Evolutionary conservation across 441 rosid species (phyloP).

Genomic region (Eutrema salsugineum): DNA sequence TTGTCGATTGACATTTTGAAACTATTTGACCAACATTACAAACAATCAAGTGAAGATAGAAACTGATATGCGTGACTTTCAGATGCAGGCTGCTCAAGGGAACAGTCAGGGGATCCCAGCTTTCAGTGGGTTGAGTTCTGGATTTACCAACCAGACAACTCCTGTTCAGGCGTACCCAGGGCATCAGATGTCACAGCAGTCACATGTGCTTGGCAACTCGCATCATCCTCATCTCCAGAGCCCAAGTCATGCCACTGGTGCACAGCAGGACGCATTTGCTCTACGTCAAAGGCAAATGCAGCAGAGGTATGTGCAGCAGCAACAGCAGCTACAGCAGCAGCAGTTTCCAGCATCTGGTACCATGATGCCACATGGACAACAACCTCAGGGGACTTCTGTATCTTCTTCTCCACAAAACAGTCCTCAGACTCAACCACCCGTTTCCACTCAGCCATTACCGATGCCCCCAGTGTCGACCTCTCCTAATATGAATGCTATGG

Average conservation of each 20-base stretch:
- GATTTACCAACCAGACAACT: slow-evolving; percentile 71
- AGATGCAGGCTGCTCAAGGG: slow-evolving; percentile 78
- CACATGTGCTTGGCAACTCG: slow-evolving; percentile 56
- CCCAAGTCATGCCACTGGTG: slow-evolving; percentile 57
- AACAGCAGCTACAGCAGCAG: slow-evolving; percentile 64
- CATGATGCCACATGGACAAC: slow-evolving; percentile 63
- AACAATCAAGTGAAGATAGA: slow-evolving; percentile 30
- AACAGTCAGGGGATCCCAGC: slow-evolving; percentile 64
- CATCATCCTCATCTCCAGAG: slow-evolving; percentile 69
- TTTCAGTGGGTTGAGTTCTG: slow-evolving; percentile 65
- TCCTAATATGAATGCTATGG: slow-evolving; percentile 56
- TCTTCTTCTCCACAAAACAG: slow-evolving; percentile 67
- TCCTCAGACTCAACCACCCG: slow-evolving; percentile 68
- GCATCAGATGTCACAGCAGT: slow-evolving; percentile 73
- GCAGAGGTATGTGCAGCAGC: slow-evolving; percentile 73
- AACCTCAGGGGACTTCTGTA: slow-evolving; percentile 57
- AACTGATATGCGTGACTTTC: slow-evolving; percentile 62
- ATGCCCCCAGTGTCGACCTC: slow-evolving; percentile 49
- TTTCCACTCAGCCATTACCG: slow-evolving; percentile 57
- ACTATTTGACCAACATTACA: slow-evolving; percentile 7
- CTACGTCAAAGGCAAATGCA: slow-evolving; percentile 72
- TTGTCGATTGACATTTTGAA: slow-evolving; percentile 14
- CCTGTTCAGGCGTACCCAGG: slow-evolving; percentile 66
- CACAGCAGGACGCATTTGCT: slow-evolving; percentile 76
- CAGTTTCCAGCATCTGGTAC: slow-evolving; percentile 63